Conservation (phyloP, 1,284 basidiomycete genomes). For the Rhizopogon hawkerae region DNA sequence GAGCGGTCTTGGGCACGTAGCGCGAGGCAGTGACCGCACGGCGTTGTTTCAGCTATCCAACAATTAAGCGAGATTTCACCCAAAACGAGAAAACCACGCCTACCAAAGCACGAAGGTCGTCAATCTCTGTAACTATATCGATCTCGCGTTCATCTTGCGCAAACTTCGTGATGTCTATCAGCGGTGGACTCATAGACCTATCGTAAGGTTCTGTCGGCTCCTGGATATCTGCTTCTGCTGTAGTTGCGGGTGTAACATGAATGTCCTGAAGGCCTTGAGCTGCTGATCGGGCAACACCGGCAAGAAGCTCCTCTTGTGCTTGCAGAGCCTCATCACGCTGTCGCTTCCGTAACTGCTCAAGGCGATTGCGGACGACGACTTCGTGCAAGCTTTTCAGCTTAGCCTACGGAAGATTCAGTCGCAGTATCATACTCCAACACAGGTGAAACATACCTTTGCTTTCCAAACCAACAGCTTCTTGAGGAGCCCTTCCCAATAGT, state of each 20-base stretch:
- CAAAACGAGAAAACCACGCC: slow-evolving; percentile 22
- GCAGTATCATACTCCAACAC: not conserved
- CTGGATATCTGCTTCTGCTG: slow-evolving; percentile 33
- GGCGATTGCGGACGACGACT: slow-evolving; percentile 88
- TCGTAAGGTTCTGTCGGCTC: slow-evolving; percentile 72
- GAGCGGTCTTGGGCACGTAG: slow-evolving; percentile 71
- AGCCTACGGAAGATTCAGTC: slow-evolving; percentile 43
- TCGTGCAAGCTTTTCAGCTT: slow-evolving; percentile 91
- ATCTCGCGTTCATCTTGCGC: slow-evolving; percentile 71
- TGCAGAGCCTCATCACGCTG: slow-evolving; percentile 92
- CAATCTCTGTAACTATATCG: slow-evolving; percentile 63
- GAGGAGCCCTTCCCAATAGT: slow-evolving; percentile 94
- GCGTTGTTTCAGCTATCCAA: slow-evolving; percentile 62
- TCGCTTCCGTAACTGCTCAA: slow-evolving; percentile 90
- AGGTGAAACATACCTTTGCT: slow-evolving; percentile 65
- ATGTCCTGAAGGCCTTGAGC: slow-evolving; percentile 33
- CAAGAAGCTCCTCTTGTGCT: slow-evolving; percentile 86
- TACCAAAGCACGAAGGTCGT: slow-evolving; percentile 63
- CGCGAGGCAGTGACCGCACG: slow-evolving; percentile 71
- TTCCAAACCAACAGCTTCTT: slow-evolving; percentile 96
- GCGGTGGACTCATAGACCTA: slow-evolving; percentile 72
- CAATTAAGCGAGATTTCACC: slow-evolving; percentile 7
- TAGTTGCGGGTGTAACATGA: slow-evolving; percentile 29
- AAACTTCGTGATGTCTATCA: slow-evolving; percentile 65
- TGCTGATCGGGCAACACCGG: slow-evolving; percentile 59